Base-by-base conservation (phyloP, 2,329 filamentous ascomycete species). In the Alternaria gansuensis region DNA sequence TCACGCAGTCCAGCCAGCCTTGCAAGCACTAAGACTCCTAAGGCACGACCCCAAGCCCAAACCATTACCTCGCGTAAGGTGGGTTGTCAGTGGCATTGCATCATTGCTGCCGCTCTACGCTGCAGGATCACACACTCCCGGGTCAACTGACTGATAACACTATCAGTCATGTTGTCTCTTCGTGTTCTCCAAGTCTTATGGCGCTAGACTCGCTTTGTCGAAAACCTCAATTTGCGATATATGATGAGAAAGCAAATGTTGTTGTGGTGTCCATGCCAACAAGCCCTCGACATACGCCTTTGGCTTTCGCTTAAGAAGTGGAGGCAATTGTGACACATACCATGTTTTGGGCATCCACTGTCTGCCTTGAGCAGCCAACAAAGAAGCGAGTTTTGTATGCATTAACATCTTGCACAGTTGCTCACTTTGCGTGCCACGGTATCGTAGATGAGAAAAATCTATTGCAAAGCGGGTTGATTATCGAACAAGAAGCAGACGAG, bases 61-160 rank as follows among this genome's bases (percentile, higher is more conserved):
- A 53, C 50, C 29, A 53, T 53, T 45, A 53, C 50, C 39, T 53
- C 50, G 50, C 50, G 50, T 53, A 29, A 53, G 39, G 39, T 53
- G 39, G 50, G 50, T 53, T 53, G 50, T 53, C 28, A 45, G 50
- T 53, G 50, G 50, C 50, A 53, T 53, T 53, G n/a, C 39, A 53
- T 53, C 39, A 53, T 53, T 53, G 29, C 50, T 53, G 50, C 50
- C 39, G 50, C 50, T 53, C 50, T 28, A 53, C 39, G 50, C 50
- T 53, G 39, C 50, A 53, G 50, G 50, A 53, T 37, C 29, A 45
- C 39, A 53, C 39, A 52, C 50, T 36, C 39, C 50, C 29, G 50
- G 37, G 29, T 53, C 29, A 53, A 49, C 45, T 44, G 1, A 51
- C 48, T 53, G 28, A 53, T 45, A 53, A 53, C 37, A 53, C 50